A percentile compares a stretch with the other conserved stretches of the same genome.
Conservation (phyloP, 305 asterid genomes). For the Nicotiana rustica region DNA sequence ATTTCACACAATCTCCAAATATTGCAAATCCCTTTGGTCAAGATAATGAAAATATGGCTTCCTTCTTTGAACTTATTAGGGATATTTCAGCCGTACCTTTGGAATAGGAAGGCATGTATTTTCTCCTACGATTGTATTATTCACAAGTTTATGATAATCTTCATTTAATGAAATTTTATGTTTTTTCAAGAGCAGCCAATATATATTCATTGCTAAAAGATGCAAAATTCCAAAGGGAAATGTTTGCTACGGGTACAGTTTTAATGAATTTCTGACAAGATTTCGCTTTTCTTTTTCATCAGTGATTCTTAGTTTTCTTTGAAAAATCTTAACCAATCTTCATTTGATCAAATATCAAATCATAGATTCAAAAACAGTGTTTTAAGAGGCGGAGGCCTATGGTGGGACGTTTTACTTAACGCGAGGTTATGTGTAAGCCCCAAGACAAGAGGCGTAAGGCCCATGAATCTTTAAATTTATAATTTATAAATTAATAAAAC, state of each 20-base stretch:
- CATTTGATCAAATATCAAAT: no score
- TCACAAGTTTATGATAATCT: background rate
- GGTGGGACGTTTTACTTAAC: no score
- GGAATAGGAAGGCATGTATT: background rate
- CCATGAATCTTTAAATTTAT: no score
- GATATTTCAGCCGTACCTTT: slow-evolving; percentile 24
- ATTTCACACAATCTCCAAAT: background rate
- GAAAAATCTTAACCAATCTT: background rate
- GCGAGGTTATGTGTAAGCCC: no score
- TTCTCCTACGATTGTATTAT: background rate
- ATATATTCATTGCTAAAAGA: background rate
- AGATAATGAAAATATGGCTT: background rate
- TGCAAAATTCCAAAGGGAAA: background rate
- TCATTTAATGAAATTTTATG: background rate
- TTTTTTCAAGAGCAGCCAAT: background rate
- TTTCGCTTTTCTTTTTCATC: no score
- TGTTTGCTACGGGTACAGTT: background rate
- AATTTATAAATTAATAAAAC: no score
- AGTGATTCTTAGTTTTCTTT: background rate
- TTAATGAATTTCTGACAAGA: background rate
- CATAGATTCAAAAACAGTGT: background rate
- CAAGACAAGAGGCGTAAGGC: no score
- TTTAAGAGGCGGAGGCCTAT: no score
- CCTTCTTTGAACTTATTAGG: slow-evolving; percentile 5
- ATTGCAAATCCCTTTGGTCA: background rate